Base-by-base conservation (phyloP, 352 stramenopile species). In the Pythium scleroteichum region DNA sequence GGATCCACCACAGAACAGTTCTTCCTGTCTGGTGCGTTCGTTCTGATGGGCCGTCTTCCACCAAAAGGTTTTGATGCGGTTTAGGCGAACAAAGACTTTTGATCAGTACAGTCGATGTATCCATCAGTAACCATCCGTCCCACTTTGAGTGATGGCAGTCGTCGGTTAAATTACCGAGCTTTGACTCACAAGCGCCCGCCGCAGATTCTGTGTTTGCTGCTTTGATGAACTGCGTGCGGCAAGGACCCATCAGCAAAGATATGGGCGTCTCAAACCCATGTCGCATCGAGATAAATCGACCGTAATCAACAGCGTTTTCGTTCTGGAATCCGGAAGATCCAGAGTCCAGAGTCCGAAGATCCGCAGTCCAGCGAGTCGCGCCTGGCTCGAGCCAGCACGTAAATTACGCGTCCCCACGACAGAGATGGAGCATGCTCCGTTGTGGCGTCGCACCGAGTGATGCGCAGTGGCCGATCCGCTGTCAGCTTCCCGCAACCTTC, bases 111-210 rank as follows among this genome's bases (percentile, higher is more conserved):
- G 48, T 58, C 4, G 10, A 26, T 23, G 39, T 58, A 50, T 20
- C 47, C 57, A 47, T 45, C 39, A 53, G 48, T 58, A 48, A 16
- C 48, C 48, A 1, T 7, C 0, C 2, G 19, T 66, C 59, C 59
- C 59, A 59, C 59, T 66, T 24, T 32, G 6, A 8, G 2, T 59
- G 58, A 59, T 65, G 59, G 50, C 59, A 59, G 59, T 44, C 29
- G 27, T 58, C 48, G 1, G 4, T 38, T 64, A 64, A 58, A 33
- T 64, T 64, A 64, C 57, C 14, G 10, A 23, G 19, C 41, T 22
- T 16, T 38, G 26, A 33, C 45, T 52, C 23, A 35, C 19, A 5
- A 26, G 6, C 42, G 9, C 9, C n/a, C n/a, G n/a, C n/a, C n/a
- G n/a, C n/a, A n/a, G n/a, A n/a, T n/a, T n/a, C n/a, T n/a, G n/a